Base-by-base conservation (phyloP, 164 flowering plant species). In the Chimonanthus praecox region DNA sequence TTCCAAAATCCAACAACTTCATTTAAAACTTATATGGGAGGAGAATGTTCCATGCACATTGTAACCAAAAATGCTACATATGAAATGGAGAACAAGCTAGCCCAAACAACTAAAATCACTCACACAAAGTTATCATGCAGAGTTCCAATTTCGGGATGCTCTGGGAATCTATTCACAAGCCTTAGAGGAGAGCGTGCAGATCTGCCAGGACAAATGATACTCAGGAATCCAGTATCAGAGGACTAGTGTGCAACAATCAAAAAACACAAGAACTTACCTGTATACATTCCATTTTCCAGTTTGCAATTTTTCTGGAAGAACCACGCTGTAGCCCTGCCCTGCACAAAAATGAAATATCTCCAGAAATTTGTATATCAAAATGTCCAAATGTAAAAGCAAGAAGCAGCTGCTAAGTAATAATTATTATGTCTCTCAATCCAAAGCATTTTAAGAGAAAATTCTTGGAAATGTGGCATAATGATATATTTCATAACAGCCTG, bases 251-350 rank as follows among this genome's bases (percentile, higher is more conserved):
- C 5, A 9, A 11, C 64, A 68, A 45, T 8, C 9, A 6, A 61
- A 73, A 33, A 72, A 50, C 21, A 71, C 58, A 47, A 74, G 47
- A 65, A 8, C 69, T 49, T 67, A 92, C 98, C 97, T 88, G 85
- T 91, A 91, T 33, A 95, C 99, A 80, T 95, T 91, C 99, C 99
- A 95, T 78, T 91, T 91, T 73, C 98, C 98, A 33, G 94, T 84
- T 7, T 88, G 83, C 81, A 95, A 77, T 78, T 92, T 91, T 83
- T 95, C 99, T 43, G 99, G 99, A 80, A 95, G 97, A 79, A 91
- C 89, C 70, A 91, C 97, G 84, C 99, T 92, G 70, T 91, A 92
- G 63, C 97, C 92, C 70, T 92, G 83, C 74, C 80, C 99, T 94
- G 94, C 80, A 81, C 67, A 84, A 47, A 75, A 69, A 60, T 73